A percentile compares a stretch with the other conserved stretches of the same genome.
Conservation (phyloP, 495 filamentous ascomycete genomes). For the Talaromyces nanjingensis region DNA sequence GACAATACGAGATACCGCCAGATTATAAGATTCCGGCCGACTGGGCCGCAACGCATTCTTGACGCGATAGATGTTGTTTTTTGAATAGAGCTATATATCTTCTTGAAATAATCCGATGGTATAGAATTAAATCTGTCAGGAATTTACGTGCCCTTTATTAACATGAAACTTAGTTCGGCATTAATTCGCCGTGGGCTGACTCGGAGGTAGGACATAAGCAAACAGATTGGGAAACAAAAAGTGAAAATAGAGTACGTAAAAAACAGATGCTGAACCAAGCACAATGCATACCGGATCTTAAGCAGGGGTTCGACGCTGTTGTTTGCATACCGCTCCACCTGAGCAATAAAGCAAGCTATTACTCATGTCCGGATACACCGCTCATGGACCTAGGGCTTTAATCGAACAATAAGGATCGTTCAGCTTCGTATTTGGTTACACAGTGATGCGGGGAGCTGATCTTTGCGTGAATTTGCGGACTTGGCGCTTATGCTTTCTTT, state of each 20-base stretch:
- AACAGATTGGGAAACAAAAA: background rate
- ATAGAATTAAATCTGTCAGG: background rate
- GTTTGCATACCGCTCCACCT: background rate
- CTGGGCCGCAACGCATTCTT: slow-evolving; percentile 23
- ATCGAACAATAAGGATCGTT: background rate
- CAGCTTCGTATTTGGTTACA: background rate
- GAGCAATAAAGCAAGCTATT: background rate
- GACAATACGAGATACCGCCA: slow-evolving; percentile 30
- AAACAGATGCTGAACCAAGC: background rate
- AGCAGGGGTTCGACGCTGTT: background rate
- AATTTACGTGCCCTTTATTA: background rate
- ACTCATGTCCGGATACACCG: background rate
- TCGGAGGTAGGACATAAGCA: background rate
- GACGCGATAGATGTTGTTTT: background rate
- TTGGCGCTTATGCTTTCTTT: background rate
- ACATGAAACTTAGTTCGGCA: background rate
- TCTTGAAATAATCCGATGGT: background rate
- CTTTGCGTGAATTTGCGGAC: background rate
- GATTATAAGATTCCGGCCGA: slow-evolving; percentile 30
- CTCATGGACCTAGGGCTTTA: background rate
- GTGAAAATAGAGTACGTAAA: background rate
- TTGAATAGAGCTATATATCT: background rate
- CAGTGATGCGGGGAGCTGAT: background rate
- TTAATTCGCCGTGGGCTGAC: background rate
- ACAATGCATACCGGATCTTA: background rate